Evolutionary conservation across 371 early-diverging fungal genomes (phyloP).

Genomic region (Chytridiales sp.): DNA sequence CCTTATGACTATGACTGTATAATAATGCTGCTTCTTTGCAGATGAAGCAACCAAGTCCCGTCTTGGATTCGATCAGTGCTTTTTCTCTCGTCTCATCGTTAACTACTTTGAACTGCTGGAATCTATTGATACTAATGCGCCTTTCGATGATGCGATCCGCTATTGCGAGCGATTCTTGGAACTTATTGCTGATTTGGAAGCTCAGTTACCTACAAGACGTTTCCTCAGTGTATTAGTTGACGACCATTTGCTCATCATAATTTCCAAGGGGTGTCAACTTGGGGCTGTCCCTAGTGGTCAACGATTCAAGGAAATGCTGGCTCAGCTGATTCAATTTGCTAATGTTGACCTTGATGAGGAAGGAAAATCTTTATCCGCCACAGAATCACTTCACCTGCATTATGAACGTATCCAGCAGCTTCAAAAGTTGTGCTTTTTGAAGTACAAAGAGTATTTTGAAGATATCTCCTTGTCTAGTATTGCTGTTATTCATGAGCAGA

Average conservation of each 20-base stretch:
- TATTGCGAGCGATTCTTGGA: constrained; percentile 79
- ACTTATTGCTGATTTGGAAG: constrained; percentile 77
- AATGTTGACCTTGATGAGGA: constrained; percentile 82
- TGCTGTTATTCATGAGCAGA: constrained; percentile 59
- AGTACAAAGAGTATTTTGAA: constrained; percentile 58
- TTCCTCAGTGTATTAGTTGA: constrained; percentile 76
- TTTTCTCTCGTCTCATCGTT: constrained; percentile 60
- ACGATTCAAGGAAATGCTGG: constrained; percentile 44
- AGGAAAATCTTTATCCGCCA: constrained; percentile 68
- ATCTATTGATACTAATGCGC: constrained; percentile 7
- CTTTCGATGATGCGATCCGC: constrained; percentile 43
- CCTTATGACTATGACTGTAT: too few relatives aligned
- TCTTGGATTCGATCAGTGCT: constrained; percentile 56
- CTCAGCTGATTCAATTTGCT: constrained; percentile 66
- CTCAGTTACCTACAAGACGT: constrained; percentile 89
- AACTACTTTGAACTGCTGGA: constrained; percentile 51
- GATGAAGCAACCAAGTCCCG: constrained; percentile 50
- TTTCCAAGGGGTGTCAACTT: constrained; percentile 59
- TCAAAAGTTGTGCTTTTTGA: constrained; percentile 69
- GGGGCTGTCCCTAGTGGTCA: constrained; percentile 20
- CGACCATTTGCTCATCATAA: constrained; percentile 74
- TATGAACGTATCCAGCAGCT: constrained; percentile 61
- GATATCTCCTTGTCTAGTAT: constrained; percentile 75
- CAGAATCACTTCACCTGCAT: constrained; percentile 63
- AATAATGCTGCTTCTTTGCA: too few relatives aligned